Conservation (phyloP, 2,329 filamentous ascomycete genomes). For the Fusarium sp. region DNA sequence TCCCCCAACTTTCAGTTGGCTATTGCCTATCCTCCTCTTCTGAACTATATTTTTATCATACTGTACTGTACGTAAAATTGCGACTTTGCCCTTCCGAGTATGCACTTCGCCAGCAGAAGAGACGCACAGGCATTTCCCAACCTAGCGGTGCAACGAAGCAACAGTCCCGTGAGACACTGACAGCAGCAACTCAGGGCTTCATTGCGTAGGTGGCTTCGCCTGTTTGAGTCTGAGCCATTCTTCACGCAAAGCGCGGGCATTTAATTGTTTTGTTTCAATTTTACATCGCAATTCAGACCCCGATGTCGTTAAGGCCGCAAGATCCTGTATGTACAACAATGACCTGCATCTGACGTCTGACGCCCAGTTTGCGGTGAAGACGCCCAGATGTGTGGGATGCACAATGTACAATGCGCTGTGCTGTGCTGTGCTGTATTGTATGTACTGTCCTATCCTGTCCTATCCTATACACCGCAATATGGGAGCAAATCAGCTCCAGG, state of each 20-base stretch:
- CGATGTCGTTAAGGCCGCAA: not conserved
- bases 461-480: slow-evolving; percentile 17
- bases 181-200: not conserved
- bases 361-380: not conserved
- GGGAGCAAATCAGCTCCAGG: not conserved
- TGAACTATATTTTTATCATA: not conserved
- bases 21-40: not conserved
- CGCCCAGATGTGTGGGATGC: not conserved
- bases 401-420: not conserved
- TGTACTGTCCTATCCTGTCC: not conserved
- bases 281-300: not conserved
- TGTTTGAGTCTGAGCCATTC: not conserved
- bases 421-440: not conserved
- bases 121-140: not conserved
- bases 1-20: not conserved
- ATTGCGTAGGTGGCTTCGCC: slow-evolving; percentile 5
- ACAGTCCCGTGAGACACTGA: not conserved
- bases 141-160: not conserved
- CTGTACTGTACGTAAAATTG: slow-evolving; percentile 2
- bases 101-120: slow-evolving; percentile 6
- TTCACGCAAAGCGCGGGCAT: not conserved
- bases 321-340: not conserved
- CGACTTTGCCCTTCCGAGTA: slow-evolving; percentile 14
- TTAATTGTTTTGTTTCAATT: not conserved
- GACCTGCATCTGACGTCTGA: slow-evolving; percentile 4